phyloP scores from a whole-genome alignment of 305 asterid species.

The Fraxinus ornus region DNA sequence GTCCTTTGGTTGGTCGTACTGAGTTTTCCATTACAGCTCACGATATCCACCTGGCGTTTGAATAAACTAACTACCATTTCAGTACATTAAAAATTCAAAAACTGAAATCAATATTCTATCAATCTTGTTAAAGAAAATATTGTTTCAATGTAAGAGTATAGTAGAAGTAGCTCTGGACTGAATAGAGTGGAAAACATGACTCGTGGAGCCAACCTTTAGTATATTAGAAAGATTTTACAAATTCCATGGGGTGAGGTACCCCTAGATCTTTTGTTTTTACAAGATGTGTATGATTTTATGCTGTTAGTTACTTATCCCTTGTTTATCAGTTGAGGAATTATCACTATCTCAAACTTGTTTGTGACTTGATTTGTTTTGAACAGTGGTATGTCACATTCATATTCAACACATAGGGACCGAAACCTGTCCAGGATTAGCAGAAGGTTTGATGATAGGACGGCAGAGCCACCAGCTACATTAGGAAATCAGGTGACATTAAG shows the following conservation, averaged over 20 bases:
- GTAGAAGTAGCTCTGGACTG: conserved; percentile 3
- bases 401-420: conserved; percentile 66
- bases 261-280: neutral
- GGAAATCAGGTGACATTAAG: conserved; percentile 48
- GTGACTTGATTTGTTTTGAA: conserved; percentile 19
- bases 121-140: neutral
- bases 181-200: neutral
- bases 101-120: neutral
- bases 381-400: conserved; percentile 92
- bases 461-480: conserved; percentile 43
- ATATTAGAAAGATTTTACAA: neutral
- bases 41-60: neutral
- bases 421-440: conserved; percentile 46
- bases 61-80: neutral
- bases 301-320: conserved; percentile 5
- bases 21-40: neutral
- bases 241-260: conserved; percentile 1
- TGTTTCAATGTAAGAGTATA: neutral
- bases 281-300: neutral
- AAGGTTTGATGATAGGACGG: conserved; percentile 53
- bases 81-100: neutral
- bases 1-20: neutral
- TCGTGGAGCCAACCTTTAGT: neutral
- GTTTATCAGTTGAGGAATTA: conserved; percentile 2
- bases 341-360: conserved; percentile 6